Conservation (phyloP, 2,329 filamentous ascomycete genomes). For the Exophiala mesophila region DNA sequence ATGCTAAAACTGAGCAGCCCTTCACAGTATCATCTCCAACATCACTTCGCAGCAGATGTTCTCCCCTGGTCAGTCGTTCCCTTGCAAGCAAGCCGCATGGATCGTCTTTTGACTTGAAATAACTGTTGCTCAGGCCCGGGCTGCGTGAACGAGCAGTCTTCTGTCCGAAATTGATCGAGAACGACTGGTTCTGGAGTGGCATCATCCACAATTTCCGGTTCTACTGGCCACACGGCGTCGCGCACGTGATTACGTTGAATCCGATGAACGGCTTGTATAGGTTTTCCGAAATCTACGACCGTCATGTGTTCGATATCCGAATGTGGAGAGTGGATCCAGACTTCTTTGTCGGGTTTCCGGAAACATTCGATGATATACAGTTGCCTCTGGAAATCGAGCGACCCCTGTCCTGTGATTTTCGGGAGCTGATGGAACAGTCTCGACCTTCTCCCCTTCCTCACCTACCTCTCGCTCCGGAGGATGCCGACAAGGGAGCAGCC, state of each 20-base stretch:
- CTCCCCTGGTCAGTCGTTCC: constrained; percentile 8
- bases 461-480: too few species aligned
- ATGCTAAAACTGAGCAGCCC: not conserved
- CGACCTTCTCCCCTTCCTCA: too few species aligned
- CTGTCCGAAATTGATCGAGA: constrained; percentile 1
- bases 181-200: constrained; percentile 4
- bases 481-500: too few species aligned
- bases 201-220: constrained; percentile 5
- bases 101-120: not conserved
- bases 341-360: constrained; percentile 3
- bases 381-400: constrained; percentile 1
- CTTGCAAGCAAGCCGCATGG: too few species aligned
- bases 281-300: constrained; percentile 2
- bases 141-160: constrained; percentile 5
- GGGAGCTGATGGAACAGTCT: too few species aligned
- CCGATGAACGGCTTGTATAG: constrained; percentile 1
- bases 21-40: constrained; percentile 6
- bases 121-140: not conserved
- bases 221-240: constrained; percentile 2
- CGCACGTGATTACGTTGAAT: not conserved
- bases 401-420: too few species aligned
- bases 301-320: constrained; percentile 2
- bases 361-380: constrained; percentile 3
- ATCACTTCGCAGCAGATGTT: constrained; percentile 7
- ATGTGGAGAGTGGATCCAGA: constrained; percentile 4